phyloP scores from a whole-genome alignment of 2,329 filamentous ascomycete species.

The Berkeleyomyces basicola region DNA sequence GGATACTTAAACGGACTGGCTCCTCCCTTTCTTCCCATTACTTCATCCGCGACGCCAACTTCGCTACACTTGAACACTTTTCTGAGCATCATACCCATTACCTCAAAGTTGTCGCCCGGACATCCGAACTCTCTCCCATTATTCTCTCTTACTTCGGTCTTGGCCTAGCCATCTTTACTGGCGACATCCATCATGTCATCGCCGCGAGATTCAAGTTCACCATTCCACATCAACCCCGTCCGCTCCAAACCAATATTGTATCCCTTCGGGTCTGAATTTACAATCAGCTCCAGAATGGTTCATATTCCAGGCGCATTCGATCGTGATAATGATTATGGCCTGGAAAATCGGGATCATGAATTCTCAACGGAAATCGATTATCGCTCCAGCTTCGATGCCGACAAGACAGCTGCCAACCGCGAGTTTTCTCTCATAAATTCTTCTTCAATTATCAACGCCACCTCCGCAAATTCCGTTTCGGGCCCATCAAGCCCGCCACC shows the following conservation, averaged over 20 bases:
- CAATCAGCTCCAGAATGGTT: background rate
- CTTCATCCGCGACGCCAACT: background rate
- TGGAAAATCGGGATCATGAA: constrained; percentile 8
- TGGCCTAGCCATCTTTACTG: background rate
- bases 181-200: constrained; percentile 8
- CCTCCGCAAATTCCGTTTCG: constrained; percentile 19
- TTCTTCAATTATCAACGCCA: constrained; percentile 14
- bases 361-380: constrained; percentile 15
- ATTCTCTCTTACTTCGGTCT: background rate
- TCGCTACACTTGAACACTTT: background rate
- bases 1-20: too few species aligned
- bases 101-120: background rate
- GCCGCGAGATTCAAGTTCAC: background rate
- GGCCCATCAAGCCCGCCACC: constrained; percentile 18
- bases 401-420: constrained; percentile 16
- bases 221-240: background rate
- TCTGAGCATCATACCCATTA: background rate
- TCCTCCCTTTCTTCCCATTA: too few species aligned
- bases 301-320: background rate
- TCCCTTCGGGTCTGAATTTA: constrained; percentile 4
- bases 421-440: constrained; percentile 17
- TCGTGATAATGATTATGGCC: background rate
- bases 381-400: constrained; percentile 15
- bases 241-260: background rate
- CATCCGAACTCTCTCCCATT: background rate